A percentile compares a stretch with the other conserved stretches of the same genome.
Evolutionary conservation across 108 stramenopile species (phyloP).

Genomic region (Nitzschia sp.): DNA sequence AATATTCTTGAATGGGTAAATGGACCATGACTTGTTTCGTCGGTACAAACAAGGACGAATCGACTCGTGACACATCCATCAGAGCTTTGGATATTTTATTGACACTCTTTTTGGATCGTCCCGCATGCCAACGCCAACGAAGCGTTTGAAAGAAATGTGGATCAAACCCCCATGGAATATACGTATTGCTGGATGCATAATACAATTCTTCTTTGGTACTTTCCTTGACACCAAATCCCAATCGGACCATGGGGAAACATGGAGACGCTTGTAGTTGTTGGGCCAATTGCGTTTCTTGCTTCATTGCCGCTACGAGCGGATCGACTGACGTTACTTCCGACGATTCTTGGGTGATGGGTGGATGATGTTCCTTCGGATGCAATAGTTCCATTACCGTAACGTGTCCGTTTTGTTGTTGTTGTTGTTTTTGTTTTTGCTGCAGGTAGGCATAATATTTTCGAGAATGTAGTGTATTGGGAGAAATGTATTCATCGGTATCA

Average conservation of each 20-base stretch:
- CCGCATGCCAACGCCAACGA: constrained; percentile 23
- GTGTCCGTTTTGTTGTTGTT: too few species aligned
- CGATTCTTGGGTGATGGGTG: neutral
- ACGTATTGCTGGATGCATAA: neutral
- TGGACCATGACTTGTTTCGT: constrained; percentile 11
- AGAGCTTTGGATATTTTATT: constrained; percentile 23
- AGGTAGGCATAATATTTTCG: neutral
- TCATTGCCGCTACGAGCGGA: too few species aligned
- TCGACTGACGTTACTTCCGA: neutral
- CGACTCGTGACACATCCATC: constrained; percentile 11
- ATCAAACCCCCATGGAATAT: constrained; percentile 15
- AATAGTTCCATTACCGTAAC: neutral
- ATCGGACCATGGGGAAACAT: constrained; percentile 12
- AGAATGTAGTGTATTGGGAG: constrained; percentile 6
- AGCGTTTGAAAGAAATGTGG: constrained; percentile 6
- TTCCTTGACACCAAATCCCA: constrained; percentile 10
- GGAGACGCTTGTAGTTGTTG: neutral
- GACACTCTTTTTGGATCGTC: constrained; percentile 1
- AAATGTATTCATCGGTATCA: constrained; percentile 17
- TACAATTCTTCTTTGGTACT: neutral
- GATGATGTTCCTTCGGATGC: neutral
- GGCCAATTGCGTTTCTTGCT: neutral
- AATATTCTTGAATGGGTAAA: constrained; percentile 12
- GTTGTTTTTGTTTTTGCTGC: neutral
- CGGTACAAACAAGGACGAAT: constrained; percentile 12